Evolutionary conservation across 2,329 filamentous ascomycete species (phyloP).

Genomic region (Waltergamsia citrina): DNA sequence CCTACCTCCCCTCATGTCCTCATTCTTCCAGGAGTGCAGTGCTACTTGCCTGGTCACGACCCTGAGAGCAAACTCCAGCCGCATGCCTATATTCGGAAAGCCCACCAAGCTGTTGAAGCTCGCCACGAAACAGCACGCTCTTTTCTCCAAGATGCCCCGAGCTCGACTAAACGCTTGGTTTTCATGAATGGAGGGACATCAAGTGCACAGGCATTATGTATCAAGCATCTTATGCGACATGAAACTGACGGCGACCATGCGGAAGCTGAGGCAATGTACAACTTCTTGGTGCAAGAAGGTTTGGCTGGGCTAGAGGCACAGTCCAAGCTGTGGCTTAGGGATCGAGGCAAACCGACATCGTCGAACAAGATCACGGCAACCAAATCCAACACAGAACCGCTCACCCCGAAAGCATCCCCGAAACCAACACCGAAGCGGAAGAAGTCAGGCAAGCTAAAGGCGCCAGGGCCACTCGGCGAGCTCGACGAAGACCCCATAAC

Average conservation of each 20-base stretch:
- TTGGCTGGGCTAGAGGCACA: slow-evolving; percentile 24
- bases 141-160: slow-evolving; percentile 39
- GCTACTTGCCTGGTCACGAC: slow-evolving; percentile 28
- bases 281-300: slow-evolving; percentile 39
- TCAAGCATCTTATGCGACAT: slow-evolving; percentile 42
- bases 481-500: slow-evolving; percentile 33
- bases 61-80: slow-evolving; percentile 17
- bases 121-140: slow-evolving; percentile 37
- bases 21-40: slow-evolving; percentile 41
- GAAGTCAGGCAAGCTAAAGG: no score
- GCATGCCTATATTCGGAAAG: slow-evolving; percentile 30
- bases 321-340: slow-evolving; percentile 11
- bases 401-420: background rate
- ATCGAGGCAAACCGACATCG: no score
- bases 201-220: slow-evolving; percentile 43
- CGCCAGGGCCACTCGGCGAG: background rate
- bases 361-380: no score
- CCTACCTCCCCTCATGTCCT: slow-evolving; percentile 49
- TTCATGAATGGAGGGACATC: slow-evolving; percentile 52
- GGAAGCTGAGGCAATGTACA: slow-evolving; percentile 42
- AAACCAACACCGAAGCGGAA: no score
- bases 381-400: no score
- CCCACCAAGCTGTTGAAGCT: slow-evolving; percentile 38
- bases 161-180: slow-evolving; percentile 41
- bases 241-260: slow-evolving; percentile 36